Base-by-base conservation (phyloP, 2,329 filamentous ascomycete genomes). In the Fonsecaea erecta region DNA sequence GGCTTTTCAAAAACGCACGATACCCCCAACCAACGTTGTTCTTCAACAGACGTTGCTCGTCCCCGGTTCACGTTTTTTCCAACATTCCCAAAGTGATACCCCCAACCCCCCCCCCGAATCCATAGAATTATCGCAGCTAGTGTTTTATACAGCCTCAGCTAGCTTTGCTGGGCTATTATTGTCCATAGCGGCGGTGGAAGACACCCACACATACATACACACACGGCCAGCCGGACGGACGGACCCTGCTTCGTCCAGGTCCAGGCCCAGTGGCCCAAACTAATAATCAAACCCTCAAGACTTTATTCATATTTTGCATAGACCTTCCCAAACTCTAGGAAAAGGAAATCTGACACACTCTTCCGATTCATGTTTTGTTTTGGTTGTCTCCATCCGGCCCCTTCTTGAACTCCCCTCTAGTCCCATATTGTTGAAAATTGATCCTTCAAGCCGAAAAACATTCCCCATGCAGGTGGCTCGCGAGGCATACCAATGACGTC, bases 81-180 rank as follows among this genome's bases (percentile, higher is more conserved):
- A n/a, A n/a, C n/a, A n/a, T n/a, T n/a, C n/a, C n/a, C n/a, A n/a
- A n/a, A 48, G 43, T 48, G 43, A 48, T 48, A 48, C 43, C 43
- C 43, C 37, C 28, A 30, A 30, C 3, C 43, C n/a, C n/a, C n/a
- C n/a, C n/a, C n/a, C 43, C 43, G 12, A 48, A 48, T 24, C 9
- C 43, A 48, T 48, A 48, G 43, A 48, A 48, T 2, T 48, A 24
- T 9, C 18, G 21, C 43, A 48, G 43, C 43, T 48, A 24, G 21
- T 3, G 18, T n/a, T n/a, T n/a, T n/a, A 24, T 43, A 48, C 24
- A 48, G 21, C 18, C n/a, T 40, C n/a, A 40, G 37, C 37, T 48
- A 40, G 37, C 37, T 48, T n/a, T n/a, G n/a, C n/a, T n/a, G n/a
- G n/a, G 43, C 18, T 46, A n/a, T 48, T 48, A 11, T 48, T 48